Evolutionary conservation across 2,329 filamentous ascomycete species (phyloP).

Genomic region (Ramichloridium luteum): DNA sequence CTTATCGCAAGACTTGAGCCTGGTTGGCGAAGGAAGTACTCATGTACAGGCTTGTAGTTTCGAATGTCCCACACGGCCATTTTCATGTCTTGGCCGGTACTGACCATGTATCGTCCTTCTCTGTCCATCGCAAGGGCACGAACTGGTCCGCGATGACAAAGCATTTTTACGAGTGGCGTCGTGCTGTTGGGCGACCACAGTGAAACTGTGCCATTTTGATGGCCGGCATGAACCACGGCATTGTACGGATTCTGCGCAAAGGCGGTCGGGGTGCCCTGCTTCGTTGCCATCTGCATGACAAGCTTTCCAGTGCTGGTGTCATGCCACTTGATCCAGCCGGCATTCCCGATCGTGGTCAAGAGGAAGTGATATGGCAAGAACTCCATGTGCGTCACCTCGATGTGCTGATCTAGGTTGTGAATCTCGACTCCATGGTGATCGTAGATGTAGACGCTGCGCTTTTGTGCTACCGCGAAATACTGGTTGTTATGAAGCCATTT

Average conservation of each 20-base stretch:
- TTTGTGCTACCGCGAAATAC: constrained; percentile 88
- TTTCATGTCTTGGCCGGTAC: constrained; percentile 74
- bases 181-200: constrained; percentile 90
- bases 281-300: constrained; percentile 73
- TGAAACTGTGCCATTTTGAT: constrained; percentile 89
- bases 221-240: constrained; percentile 79
- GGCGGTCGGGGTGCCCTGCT: constrained; percentile 69
- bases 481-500: constrained; percentile 93
- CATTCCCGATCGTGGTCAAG: constrained; percentile 70
- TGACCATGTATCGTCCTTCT: constrained; percentile 91
- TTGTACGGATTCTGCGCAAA: constrained; percentile 86
- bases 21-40: constrained; percentile 72
- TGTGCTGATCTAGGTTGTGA: constrained; percentile 79
- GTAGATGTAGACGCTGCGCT: constrained; percentile 95
- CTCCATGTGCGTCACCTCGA: constrained; percentile 86
- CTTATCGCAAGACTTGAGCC: constrained; percentile 78
- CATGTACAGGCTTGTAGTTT: constrained; percentile 86
- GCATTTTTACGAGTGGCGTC: constrained; percentile 77
- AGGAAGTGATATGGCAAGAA: constrained; percentile 96
- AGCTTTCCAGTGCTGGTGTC: constrained; percentile 88
- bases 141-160: constrained; percentile 82
- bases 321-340: constrained; percentile 82
- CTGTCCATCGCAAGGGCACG: constrained; percentile 74
- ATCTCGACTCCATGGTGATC: constrained; percentile 82
- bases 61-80: constrained; percentile 96